Percentiles rank a stretch among this genome's conserved stretches.
phyloP scores from a whole-genome alignment of 192 early-diverging fungal genomes.

The Jimgerdemannia lactiflua region DNA sequence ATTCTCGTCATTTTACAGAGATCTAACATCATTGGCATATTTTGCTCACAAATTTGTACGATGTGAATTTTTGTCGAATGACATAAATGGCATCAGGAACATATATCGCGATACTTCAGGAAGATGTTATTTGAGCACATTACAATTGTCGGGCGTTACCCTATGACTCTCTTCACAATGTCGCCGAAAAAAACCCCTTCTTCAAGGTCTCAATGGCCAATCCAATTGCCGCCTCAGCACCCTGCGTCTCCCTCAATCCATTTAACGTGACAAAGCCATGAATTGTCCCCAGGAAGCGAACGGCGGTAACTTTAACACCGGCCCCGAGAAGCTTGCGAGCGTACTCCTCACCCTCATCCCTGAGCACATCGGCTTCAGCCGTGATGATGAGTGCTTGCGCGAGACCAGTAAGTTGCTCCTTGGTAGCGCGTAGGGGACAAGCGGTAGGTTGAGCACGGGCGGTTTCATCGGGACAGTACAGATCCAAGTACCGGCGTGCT shows the following conservation, averaged over 20 bases:
- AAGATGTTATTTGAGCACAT: too few relatives aligned
- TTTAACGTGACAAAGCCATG: constrained; percentile 9
- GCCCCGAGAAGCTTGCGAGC: constrained; percentile 3
- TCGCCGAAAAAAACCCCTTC: too few relatives aligned
- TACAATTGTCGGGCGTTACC: too few relatives aligned
- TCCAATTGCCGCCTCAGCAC: too few relatives aligned
- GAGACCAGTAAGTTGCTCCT: constrained; percentile 8
- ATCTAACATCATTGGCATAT: too few relatives aligned
- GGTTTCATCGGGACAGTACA: constrained; percentile 1
- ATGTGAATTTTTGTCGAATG: too few relatives aligned
- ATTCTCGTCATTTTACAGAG: too few relatives aligned
- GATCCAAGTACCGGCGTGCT: constrained; percentile 5
- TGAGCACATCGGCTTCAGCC: constrained; percentile 17
- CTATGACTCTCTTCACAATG: too few relatives aligned
- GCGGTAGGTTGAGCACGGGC: background rate
- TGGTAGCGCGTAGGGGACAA: background rate
- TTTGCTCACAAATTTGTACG: too few relatives aligned
- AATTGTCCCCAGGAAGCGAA: constrained; percentile 11
- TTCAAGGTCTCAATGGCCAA: too few relatives aligned
- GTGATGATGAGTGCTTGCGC: constrained; percentile 15
- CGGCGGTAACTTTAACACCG: constrained; percentile 21
- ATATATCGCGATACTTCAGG: too few relatives aligned
- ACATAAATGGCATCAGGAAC: too few relatives aligned
- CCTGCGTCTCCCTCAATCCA: background rate
- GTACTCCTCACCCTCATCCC: constrained; percentile 19